Conservation (phyloP, 805 yeast species). For the Cyberlindnera euphorbiae region DNA sequence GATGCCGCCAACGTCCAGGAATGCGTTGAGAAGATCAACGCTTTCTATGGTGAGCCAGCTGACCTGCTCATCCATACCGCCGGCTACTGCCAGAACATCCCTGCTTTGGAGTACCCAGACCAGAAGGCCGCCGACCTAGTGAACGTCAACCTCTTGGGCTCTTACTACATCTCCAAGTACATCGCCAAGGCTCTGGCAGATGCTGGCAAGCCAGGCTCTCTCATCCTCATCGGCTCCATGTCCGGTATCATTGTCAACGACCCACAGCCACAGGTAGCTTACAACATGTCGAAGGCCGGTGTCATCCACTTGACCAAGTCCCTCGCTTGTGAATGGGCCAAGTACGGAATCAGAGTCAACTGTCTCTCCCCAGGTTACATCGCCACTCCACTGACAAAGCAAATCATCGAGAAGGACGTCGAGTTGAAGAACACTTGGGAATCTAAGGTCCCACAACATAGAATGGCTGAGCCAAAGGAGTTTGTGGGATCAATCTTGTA, state of each 20-base stretch:
- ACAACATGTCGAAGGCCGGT: constrained; percentile 85
- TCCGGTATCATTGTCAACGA: constrained; percentile 72
- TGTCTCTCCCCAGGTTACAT: constrained; percentile 79
- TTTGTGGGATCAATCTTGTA: constrained; percentile 73
- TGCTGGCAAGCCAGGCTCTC: constrained; percentile 50
- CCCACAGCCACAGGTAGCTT: constrained; percentile 76
- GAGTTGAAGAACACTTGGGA: constrained; percentile 71
- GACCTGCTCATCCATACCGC: constrained; percentile 71
- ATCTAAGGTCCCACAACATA: constrained; percentile 64
- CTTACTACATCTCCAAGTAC: constrained; percentile 68
- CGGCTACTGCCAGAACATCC: constrained; percentile 79
- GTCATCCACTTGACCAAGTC: constrained; percentile 75
- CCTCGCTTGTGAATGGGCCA: constrained; percentile 80
- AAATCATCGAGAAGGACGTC: constrained; percentile 54
- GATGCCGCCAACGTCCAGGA: constrained; percentile 55
- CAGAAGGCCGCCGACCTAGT: constrained; percentile 61
- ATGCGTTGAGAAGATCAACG: constrained; percentile 47
- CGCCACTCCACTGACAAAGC: constrained; percentile 70
- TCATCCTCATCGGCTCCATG: constrained; percentile 74
- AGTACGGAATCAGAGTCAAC: constrained; percentile 69
- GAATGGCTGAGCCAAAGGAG: constrained; percentile 85
- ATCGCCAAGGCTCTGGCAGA: constrained; percentile 64
- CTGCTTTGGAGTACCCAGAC: constrained; percentile 75
- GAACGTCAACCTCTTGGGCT: constrained; percentile 70
- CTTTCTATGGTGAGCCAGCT: constrained; percentile 56